A percentile compares a stretch with the other conserved stretches of the same genome.
Evolutionary conservation across 116 monocot genomes (phyloP).

Genomic region (Cymodocea nodosa): DNA sequence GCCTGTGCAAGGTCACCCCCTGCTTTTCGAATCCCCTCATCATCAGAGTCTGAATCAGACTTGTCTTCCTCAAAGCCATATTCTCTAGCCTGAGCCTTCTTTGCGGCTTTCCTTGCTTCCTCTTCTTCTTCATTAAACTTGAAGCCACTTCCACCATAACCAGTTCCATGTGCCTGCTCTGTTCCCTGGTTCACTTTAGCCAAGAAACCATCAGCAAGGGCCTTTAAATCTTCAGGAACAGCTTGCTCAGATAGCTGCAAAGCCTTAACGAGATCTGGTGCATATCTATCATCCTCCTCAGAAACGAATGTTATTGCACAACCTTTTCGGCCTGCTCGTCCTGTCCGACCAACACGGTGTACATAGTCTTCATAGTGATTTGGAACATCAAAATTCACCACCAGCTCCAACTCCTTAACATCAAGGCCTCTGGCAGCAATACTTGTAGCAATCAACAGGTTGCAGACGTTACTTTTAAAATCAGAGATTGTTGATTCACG

Average conservation of each 20-base stretch:
- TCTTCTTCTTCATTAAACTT: slow-evolving; percentile 98
- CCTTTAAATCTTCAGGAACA: slow-evolving; percentile 78
- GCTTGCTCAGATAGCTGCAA: slow-evolving; percentile 85
- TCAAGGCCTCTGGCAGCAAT: slow-evolving; percentile 89
- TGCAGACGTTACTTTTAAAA: slow-evolving; percentile 93
- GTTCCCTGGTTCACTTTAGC: slow-evolving; percentile 82
- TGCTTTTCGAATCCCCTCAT: slow-evolving; percentile 71
- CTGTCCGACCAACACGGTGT: slow-evolving; percentile 90
- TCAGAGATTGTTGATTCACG: slow-evolving; percentile 83
- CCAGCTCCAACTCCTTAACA: slow-evolving; percentile 93
- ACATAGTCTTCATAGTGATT: slow-evolving; percentile 99
- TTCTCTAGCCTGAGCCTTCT: slow-evolving; percentile 95
- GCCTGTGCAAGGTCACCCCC: slow-evolving; percentile 63
- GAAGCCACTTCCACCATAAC: slow-evolving; percentile 95
- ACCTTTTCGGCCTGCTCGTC: slow-evolving; percentile 80
- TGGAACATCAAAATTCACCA: slow-evolving; percentile 91
- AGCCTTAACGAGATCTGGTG: slow-evolving; percentile 90
- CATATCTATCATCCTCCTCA: slow-evolving; percentile 84
- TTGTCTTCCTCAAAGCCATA: slow-evolving; percentile 96
- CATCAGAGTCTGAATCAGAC: slow-evolving; percentile 90
- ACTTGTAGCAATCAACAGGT: slow-evolving; percentile 85
- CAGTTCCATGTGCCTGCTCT: slow-evolving; percentile 92
- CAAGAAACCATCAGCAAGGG: slow-evolving; percentile 82
- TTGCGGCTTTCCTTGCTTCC: slow-evolving; percentile 81
- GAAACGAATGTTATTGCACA: slow-evolving; percentile 90